Evolutionary conservation across 306 rosid species (phyloP).

Genomic region (Acacia melanoxylon): DNA sequence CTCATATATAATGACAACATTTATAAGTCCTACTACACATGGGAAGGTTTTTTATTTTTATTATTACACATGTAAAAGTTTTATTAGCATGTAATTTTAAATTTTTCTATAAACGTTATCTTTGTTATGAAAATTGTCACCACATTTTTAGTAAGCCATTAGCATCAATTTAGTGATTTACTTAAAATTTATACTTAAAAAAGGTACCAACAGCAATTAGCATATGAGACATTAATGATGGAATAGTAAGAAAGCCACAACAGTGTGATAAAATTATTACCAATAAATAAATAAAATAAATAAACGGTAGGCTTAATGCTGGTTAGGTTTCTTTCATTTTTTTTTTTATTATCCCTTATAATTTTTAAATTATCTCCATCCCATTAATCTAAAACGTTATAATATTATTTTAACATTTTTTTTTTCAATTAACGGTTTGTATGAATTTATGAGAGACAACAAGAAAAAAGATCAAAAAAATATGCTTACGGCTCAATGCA

Average conservation of each 20-base stretch:
- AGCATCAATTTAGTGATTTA: background rate
- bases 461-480: too few species aligned
- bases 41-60: too few species aligned
- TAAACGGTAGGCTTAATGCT: background rate
- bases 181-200: background rate
- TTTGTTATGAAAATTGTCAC: background rate
- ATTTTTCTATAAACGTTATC: background rate
- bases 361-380: too few species aligned
- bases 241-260: background rate
- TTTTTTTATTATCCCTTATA: too few species aligned
- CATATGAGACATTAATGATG: background rate
- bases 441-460: too few species aligned
- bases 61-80: background rate
- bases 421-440: too few species aligned
- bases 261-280: background rate
- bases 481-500: conserved; percentile 1
- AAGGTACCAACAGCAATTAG: background rate
- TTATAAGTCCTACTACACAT: background rate
- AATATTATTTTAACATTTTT: too few species aligned
- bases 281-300: background rate
- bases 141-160: background rate
- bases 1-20: background rate
- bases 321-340: too few species aligned
- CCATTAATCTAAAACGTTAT: too few species aligned
- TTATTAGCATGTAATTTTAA: background rate